Evolutionary conservation across 2,329 filamentous ascomycete species (phyloP).

Genomic region (Penicillium sp.): DNA sequence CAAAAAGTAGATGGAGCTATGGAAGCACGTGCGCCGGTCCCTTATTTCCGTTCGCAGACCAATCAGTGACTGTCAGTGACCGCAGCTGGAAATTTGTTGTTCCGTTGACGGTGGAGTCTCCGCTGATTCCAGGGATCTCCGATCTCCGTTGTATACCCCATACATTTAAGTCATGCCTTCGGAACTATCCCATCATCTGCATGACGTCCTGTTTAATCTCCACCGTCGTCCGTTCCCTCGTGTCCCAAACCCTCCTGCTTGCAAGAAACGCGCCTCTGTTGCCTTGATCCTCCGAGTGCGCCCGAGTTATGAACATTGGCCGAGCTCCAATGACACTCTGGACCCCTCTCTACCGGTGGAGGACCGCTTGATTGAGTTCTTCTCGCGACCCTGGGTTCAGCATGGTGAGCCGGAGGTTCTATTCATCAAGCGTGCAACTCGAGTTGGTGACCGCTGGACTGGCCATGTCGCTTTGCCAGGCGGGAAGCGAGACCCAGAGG

Average conservation of each 20-base stretch:
- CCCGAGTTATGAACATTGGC: slow-evolving; percentile 53
- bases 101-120: background rate
- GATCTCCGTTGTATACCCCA: background rate
- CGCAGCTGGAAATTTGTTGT: background rate
- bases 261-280: slow-evolving; percentile 60
- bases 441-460: slow-evolving; percentile 64
- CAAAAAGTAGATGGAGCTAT: background rate
- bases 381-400: slow-evolving; percentile 59
- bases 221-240: slow-evolving; percentile 39
- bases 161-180: background rate
- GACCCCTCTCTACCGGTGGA: slow-evolving; percentile 25
- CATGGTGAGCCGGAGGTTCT: slow-evolving; percentile 63
- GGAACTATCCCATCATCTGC: slow-evolving; percentile 26
- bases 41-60: background rate
- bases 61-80: slow-evolving; percentile 2
- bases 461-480: slow-evolving; percentile 64
- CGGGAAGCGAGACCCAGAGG: slow-evolving; percentile 61
- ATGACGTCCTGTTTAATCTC: slow-evolving; percentile 31
- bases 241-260: slow-evolving; percentile 44
- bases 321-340: slow-evolving; percentile 27
- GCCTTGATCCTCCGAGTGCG: slow-evolving; percentile 60
- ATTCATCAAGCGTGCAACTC: slow-evolving; percentile 64
- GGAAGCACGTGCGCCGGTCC: slow-evolving; percentile 11
- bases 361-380: slow-evolving; percentile 53
- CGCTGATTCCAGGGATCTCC: background rate